These are phyloP conservation scores for Fusarium marasasianum DNA, from an alignment of 2,329 filamentous ascomycete species.

Conservation along the genomic window DNA sequence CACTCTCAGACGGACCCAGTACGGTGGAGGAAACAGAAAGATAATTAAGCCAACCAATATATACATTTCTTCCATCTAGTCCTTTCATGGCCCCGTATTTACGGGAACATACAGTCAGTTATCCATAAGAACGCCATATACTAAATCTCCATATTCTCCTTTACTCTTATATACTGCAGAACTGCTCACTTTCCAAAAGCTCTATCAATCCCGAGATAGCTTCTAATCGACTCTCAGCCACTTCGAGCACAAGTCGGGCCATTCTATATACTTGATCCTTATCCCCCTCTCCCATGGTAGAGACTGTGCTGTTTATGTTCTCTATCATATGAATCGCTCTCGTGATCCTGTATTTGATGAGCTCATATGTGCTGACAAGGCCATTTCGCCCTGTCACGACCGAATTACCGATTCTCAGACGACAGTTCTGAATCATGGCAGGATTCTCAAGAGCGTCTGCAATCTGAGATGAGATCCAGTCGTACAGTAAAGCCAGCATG, in stretches of 20 bases:
- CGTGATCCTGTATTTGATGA: background rate
- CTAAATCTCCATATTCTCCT: no score
- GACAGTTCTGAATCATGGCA: background rate
- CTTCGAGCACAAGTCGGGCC: background rate
- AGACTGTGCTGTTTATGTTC: accelerated
- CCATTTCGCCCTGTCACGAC: background rate
- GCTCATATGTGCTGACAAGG: background rate
- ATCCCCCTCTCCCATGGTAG: accelerated
- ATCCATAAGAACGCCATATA: no score
- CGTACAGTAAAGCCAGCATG: background rate
- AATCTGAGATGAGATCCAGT: background rate
- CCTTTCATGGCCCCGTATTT: no score
- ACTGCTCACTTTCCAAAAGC: background rate
- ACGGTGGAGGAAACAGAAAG: accelerated
- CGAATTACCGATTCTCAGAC: background rate
- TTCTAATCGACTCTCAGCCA: background rate
- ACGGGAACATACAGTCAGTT: no score
- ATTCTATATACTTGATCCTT: background rate
- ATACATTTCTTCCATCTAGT: no score
- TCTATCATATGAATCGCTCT: background rate
- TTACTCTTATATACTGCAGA: background rate
- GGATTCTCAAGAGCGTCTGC: background rate
- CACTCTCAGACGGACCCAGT: no score
- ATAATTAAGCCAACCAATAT: background rate
- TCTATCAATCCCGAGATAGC: background rate